Evolutionary conservation across 2,329 filamentous ascomycete species (phyloP).

Genomic region (Penicillium vulpinum): DNA sequence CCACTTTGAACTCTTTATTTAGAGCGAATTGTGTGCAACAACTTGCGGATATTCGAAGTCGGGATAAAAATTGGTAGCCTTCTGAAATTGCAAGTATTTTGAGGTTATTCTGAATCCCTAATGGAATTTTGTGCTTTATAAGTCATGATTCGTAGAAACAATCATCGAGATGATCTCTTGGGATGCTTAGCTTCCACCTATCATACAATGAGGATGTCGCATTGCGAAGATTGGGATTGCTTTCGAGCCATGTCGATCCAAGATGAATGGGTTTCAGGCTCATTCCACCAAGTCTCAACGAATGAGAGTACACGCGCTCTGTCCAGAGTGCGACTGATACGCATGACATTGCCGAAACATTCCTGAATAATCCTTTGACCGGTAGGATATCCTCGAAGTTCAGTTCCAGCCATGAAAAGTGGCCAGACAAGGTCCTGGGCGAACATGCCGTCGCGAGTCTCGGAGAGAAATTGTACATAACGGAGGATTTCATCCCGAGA

Average conservation of each 20-base stretch:
- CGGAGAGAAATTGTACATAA: slow-evolving; percentile 7
- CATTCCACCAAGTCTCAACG: slow-evolving; percentile 8
- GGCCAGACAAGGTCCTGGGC: slow-evolving; percentile 32
- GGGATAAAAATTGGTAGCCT: background rate
- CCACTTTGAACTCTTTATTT: no score
- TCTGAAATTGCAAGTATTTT: background rate
- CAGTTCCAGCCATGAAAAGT: slow-evolving; percentile 28
- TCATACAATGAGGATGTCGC: slow-evolving; percentile 14
- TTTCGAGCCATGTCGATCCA: slow-evolving; percentile 21
- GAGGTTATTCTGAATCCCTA: background rate
- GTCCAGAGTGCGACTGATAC: slow-evolving; percentile 11
- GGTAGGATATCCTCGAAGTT: slow-evolving; percentile 13
- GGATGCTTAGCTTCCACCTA: background rate
- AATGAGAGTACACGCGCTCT: slow-evolving; percentile 10
- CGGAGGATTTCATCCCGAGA: slow-evolving; percentile 15
- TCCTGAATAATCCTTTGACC: slow-evolving; percentile 2
- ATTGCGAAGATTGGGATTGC: slow-evolving; percentile 1
- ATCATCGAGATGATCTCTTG: background rate
- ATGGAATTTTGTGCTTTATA: background rate
- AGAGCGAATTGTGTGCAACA: no score
- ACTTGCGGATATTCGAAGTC: no score
- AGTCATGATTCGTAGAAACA: background rate
- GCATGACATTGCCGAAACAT: slow-evolving; percentile 9
- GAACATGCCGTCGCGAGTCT: slow-evolving; percentile 15
- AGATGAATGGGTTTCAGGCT: background rate